Evolutionary conservation across 805 yeast species (phyloP), one percentile per base, ranked within the genome.

Genomic region (Kodamaea jinghongensis): DNA sequence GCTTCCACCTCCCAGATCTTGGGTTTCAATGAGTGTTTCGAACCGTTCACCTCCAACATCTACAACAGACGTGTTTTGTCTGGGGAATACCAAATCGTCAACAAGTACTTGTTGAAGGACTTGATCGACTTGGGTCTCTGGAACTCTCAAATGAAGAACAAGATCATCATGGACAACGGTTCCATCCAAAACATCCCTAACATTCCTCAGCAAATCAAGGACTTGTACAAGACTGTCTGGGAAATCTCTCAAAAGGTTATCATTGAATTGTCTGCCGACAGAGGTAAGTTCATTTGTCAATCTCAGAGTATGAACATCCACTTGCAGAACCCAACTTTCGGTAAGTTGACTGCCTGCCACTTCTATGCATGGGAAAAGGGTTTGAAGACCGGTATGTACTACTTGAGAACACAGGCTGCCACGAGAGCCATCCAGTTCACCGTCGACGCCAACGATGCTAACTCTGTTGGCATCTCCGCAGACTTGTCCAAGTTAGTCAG

Each of bases 311-410:
- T 93, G 74, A 93, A 91, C 63, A 80, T 93, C 48, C 90, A 87
- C 69, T 73, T 93, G 63, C 79, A 77, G 60, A 82, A 81, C 45
- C 97, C 97, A 44, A 89, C 98, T 2, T 86, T 88, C 91, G 95
- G 96, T 55, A 93, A 93, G 65, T 76, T 93, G 59, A 93, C 98
- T 4, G 81, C 93, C 49, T 93, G 93, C 97, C 99, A 93, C 65
- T 93, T 93, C 74, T 91, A 93, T 60, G 98, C 96, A 34, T 93
- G 99, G 99, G 86, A 86, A 73, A 88, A 86, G 72, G 99, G 99
- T 45, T 77, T 93, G 61, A 93, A 93, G 76, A 93, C 99, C 4
- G 99, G 99, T 57, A 91, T 93, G 95, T 93, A 93, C 74, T 93
- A 93, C 67, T 73, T 93, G 63, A 83, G 98, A 67, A 91, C 98